Evolutionary conservation across 768 basidiomycete genomes (phyloP), one percentile per base, ranked within the genome.

Genomic region (Serpula lacrymans): DNA sequence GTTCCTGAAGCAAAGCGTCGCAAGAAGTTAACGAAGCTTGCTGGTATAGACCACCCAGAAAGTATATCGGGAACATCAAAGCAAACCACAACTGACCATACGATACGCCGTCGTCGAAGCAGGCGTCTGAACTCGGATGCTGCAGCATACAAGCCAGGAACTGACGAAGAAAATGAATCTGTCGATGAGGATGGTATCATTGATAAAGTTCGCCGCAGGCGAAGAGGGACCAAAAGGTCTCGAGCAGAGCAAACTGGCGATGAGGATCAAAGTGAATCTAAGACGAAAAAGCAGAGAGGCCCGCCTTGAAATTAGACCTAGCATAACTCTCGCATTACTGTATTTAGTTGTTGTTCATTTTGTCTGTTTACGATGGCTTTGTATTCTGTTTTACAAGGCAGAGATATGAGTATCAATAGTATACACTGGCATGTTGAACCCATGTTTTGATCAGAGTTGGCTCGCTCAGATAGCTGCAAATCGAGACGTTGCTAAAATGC

Each of bases 141-240:
- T 6, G 46, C 57, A 13, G 63, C 65, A 12, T 72, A 70, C 50
- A 59, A 68, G 34, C 71, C 70, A 3, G 54, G 49, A 3, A 54
- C 55, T 2, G 62, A 53, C 14, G 51, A 37, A 9, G 22, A 3
- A 10, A 58, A 57, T 7, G 58, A 59, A 17, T 57, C 59, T 24
- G 52, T 45, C 17, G 61, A 57, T 8, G 62, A 59, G 7, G 57
- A 53, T 9, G 23, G 20, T 22, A 17, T 17, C 22, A 29, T 9
- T 9, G 51, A 48, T 6, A 39, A 46, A 24, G 41, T 42, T 26
- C 24, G 32, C 14, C 36, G 37, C 14, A 48, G 49, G 28, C 13
- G 11, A 3, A 39, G 12, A 40, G 45, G 28, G 16, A 48, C 23
- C 11, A 47, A 47, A 26, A 32, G 43, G 10, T 29, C 41, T 31